These are phyloP conservation scores for Epichloe sp. DNA, from an alignment of 2,329 filamentous ascomycete species.

Conservation along the genomic window DNA sequence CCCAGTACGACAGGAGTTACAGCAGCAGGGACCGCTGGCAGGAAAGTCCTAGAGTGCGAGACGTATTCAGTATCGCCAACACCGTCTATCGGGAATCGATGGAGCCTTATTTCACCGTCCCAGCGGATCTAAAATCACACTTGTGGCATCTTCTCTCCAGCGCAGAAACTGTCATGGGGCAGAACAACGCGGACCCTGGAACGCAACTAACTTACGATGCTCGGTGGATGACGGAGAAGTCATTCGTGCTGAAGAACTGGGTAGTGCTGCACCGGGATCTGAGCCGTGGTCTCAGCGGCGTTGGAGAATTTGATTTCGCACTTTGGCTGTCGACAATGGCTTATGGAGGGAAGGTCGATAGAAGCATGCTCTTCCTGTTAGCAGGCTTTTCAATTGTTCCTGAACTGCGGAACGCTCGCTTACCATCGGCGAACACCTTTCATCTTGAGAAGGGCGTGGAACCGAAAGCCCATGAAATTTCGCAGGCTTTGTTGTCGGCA, in stretches of 20 bases:
- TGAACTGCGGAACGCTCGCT: not conserved
- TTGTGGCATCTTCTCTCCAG: not conserved
- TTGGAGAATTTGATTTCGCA: not conserved
- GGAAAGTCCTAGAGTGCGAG: not conserved
- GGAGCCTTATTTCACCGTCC: not conserved
- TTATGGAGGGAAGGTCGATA: not conserved
- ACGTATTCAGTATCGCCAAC: slow-evolving; percentile 1
- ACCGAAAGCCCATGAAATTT: not conserved
- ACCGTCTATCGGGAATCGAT: not conserved
- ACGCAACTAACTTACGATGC: not conserved
- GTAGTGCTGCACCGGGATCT: not conserved
- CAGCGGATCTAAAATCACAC: not conserved
- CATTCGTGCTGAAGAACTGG: not conserved
- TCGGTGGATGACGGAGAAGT: not conserved
- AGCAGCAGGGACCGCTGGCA: slow-evolving; percentile 4
- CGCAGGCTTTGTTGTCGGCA: not conserved
- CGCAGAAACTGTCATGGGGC: not conserved
- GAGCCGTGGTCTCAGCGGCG: not conserved
- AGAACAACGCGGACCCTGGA: not conserved
- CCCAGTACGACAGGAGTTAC: slow-evolving; percentile 6
- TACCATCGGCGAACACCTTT: not conserved
- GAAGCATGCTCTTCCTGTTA: not conserved
- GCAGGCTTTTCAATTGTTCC: not conserved
- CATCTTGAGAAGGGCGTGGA: not conserved
- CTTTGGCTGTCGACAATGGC: slow-evolving; percentile 2